Base-by-base conservation (phyloP, 495 filamentous ascomycete genomes). In the Daldinia caldariorum region DNA sequence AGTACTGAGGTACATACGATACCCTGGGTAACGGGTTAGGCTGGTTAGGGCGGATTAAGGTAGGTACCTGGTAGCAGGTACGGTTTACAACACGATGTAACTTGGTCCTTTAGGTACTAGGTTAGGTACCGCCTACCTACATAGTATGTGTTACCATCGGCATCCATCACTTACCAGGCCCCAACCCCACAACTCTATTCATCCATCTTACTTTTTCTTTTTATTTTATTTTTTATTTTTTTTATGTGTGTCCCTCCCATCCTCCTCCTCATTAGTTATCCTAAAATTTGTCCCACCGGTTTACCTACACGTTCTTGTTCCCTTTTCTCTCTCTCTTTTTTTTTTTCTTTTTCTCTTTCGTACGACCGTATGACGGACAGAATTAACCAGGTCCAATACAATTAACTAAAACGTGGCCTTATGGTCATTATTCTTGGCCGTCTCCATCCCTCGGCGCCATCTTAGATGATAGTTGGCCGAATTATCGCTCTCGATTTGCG, bases 111-210 rank as follows among this genome's bases (percentile, higher is more conserved):
- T 26, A 26, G 26, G 26, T 26, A n/a, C n/a, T n/a, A n/a, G n/a
- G n/a, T n/a, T n/a, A n/a, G n/a, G n/a, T n/a, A n/a, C n/a, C n/a
- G n/a, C n/a, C n/a, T n/a, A n/a, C n/a, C n/a, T n/a, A n/a, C n/a
- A n/a, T n/a, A n/a, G n/a, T n/a, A 3, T 26, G 26, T 26, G 26
- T 0, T 53, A 16, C 49, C 13, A 29, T 26, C 34, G 34, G 34
- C 34, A 35, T 35, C 22, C 34, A 35, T 35, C 22, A 53, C 26
- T 26, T 26, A 26, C 26, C 26, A 26, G 26, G 3, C 26, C 26
- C 3, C 1, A 53, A 70, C 67, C 67, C 67, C 63, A 71, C 62
- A 71, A 66, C 58, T 66, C 51, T 70, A 70, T 66, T 66, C 67
- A 70, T 70, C 67, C 67, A 32, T 61, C 43, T 47, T 45, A 14